phyloP scores from a whole-genome alignment of 139 green algal species.

The Diplosphaera chodatii region DNA sequence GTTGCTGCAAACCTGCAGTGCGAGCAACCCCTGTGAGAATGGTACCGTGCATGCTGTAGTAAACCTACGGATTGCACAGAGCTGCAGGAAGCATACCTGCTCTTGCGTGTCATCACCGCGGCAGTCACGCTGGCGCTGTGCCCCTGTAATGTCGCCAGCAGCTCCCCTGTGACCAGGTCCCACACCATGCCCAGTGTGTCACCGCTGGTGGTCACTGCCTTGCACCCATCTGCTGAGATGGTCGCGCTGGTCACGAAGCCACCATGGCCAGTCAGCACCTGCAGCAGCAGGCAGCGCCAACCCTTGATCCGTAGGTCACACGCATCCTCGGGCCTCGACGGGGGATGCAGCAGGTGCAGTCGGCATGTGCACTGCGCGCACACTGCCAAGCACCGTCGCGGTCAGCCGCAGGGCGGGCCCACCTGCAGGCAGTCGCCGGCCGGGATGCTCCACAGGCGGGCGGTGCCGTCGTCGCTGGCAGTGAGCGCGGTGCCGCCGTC shows the following conservation, averaged over 20 bases:
- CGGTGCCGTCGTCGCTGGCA: slow-evolving; percentile 30
- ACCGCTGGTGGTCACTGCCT: slow-evolving; percentile 48
- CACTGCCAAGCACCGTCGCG: too few relatives aligned
- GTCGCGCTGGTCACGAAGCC: slow-evolving; percentile 57
- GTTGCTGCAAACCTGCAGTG: slow-evolving; percentile 40
- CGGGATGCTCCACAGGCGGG: slow-evolving; percentile 23
- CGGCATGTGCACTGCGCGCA: too few relatives aligned
- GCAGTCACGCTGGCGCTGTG: slow-evolving; percentile 49
- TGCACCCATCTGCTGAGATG: slow-evolving; percentile 32
- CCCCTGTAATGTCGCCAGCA: slow-evolving; percentile 51
- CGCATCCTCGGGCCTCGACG: too few relatives aligned
- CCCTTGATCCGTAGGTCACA: too few relatives aligned
- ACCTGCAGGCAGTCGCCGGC: neutral
- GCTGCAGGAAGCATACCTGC: slow-evolving; percentile 10
- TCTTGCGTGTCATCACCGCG: slow-evolving; percentile 48
- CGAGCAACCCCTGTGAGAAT: too few relatives aligned
- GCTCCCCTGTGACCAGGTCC: slow-evolving; percentile 37
- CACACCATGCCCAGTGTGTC: slow-evolving; percentile 54
- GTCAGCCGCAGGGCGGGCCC: neutral
- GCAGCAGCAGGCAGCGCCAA: neutral
- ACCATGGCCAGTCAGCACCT: slow-evolving; percentile 36
- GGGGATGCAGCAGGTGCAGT: too few relatives aligned
- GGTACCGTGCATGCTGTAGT: too few relatives aligned
- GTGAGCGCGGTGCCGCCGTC: slow-evolving; percentile 8
- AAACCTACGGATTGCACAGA: too few relatives aligned